These are phyloP conservation scores for Globisporangium camurandrum DNA, from an alignment of 352 stramenopile species.

Conservation along the genomic window DNA sequence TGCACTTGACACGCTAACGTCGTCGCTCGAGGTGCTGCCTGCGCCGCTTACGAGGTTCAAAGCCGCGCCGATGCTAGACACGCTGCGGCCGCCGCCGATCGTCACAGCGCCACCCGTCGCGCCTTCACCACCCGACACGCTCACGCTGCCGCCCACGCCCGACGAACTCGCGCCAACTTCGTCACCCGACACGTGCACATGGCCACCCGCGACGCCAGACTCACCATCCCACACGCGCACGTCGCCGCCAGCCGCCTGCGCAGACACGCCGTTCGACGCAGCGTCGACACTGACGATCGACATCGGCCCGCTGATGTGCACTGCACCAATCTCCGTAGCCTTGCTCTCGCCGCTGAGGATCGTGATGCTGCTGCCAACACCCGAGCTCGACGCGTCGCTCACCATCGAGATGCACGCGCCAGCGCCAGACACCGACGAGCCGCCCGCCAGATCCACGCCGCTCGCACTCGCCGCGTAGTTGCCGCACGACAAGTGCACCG, in stretches of 20 bases:
- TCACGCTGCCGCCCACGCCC: background rate
- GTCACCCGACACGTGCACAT: conserved; percentile 1
- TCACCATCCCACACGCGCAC: background rate
- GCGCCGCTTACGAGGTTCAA: conserved; percentile 5
- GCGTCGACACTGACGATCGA: no score
- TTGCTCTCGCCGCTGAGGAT: conserved; percentile 1
- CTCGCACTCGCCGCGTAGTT: background rate
- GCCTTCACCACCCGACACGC: conserved; percentile 10
- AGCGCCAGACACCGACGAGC: background rate
- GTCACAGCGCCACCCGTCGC: conserved; percentile 18
- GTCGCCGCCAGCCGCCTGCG: background rate
- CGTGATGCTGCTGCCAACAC: background rate
- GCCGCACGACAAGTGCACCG: conserved; percentile 7
- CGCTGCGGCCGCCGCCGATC: conserved; percentile 10
- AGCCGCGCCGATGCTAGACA: conserved; percentile 10
- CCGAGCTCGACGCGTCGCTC: background rate
- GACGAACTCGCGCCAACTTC: conserved; percentile 3
- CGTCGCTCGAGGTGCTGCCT: conserved; percentile 1
- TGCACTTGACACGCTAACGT: conserved; percentile 9
- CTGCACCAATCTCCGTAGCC: background rate
- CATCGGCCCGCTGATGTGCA: conserved; percentile 1
- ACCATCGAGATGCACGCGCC: conserved; percentile 1
- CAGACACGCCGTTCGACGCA: background rate
- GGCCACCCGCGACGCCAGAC: background rate
- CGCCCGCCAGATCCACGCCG: background rate